phyloP scores from a whole-genome alignment of 345 rosid genomes.

The Eucalyptus camaldulensis region DNA sequence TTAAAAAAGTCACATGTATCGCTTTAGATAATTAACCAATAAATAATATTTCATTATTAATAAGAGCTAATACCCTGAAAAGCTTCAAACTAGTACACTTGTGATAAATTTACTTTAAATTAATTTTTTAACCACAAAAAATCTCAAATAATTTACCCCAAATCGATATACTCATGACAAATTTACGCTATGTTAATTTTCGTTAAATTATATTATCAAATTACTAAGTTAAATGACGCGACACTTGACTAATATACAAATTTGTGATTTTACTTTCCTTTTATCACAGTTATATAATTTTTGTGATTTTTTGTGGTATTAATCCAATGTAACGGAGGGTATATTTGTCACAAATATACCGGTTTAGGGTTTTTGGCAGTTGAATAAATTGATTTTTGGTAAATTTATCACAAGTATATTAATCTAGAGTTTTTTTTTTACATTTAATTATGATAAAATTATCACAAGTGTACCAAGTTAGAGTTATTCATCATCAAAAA shows the following conservation, averaged over 20 bases:
- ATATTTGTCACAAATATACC: accelerated
- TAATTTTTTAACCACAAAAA: no score
- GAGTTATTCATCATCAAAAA: accelerated
- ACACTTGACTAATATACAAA: accelerated
- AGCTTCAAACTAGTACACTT: accelerated
- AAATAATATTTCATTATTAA: background rate
- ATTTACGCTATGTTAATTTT: accelerated
- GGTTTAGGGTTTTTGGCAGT: no score
- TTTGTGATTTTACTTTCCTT: accelerated
- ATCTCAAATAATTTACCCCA: accelerated
- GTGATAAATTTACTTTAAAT: accelerated
- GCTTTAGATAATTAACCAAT: accelerated
- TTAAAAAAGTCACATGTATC: accelerated
- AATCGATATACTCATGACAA: accelerated
- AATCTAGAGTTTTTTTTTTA: no score
- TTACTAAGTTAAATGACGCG: no score
- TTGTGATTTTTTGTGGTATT: accelerated
- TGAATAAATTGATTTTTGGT: accelerated
- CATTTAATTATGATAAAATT: accelerated
- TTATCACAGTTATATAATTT: accelerated
- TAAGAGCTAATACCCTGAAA: accelerated
- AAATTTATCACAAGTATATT: no score
- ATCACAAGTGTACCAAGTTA: accelerated
- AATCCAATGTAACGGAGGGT: accelerated
- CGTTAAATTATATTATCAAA: accelerated